These are phyloP conservation scores for Cucumis cinereus DNA, from an alignment of 306 rosid genomes.

Conservation along the genomic window DNA sequence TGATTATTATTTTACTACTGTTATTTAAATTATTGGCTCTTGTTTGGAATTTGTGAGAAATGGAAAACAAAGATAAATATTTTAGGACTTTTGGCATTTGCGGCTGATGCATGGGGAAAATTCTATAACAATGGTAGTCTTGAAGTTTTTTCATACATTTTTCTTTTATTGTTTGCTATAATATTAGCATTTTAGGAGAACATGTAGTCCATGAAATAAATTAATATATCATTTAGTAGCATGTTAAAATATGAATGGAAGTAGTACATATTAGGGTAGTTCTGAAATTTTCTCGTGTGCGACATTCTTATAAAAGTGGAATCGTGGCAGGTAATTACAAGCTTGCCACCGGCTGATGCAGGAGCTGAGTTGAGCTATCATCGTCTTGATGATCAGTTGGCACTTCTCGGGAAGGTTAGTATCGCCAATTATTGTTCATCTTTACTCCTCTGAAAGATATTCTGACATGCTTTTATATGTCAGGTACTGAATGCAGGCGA, in stretches of 20 bases:
- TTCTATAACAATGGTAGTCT: too few relatives aligned
- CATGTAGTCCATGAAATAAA: too few relatives aligned
- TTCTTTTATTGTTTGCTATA: too few relatives aligned
- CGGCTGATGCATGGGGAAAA: not conserved
- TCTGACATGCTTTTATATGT: conserved; percentile 6
- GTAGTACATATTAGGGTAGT: too few relatives aligned
- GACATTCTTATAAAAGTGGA: not conserved
- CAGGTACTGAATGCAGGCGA: conserved; percentile 90
- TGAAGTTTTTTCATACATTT: too few relatives aligned
- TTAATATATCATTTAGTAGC: too few relatives aligned
- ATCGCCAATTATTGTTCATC: not conserved
- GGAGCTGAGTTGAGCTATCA: conserved; percentile 65
- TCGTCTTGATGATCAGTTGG: conserved; percentile 66
- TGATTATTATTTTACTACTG: not conserved
- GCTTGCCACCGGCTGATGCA: conserved; percentile 84
- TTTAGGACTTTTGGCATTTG: not conserved
- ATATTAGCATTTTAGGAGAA: too few relatives aligned
- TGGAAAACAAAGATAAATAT: not conserved
- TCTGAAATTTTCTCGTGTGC: too few relatives aligned
- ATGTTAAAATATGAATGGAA: too few relatives aligned
- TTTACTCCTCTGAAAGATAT: not conserved
- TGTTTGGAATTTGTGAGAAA: not conserved
- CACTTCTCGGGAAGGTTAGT: conserved; percentile 74
- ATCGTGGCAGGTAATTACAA: conserved; percentile 65
- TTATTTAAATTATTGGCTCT: not conserved